Base-by-base conservation (phyloP, 768 basidiomycete genomes). In the Tulasnella sp. region DNA sequence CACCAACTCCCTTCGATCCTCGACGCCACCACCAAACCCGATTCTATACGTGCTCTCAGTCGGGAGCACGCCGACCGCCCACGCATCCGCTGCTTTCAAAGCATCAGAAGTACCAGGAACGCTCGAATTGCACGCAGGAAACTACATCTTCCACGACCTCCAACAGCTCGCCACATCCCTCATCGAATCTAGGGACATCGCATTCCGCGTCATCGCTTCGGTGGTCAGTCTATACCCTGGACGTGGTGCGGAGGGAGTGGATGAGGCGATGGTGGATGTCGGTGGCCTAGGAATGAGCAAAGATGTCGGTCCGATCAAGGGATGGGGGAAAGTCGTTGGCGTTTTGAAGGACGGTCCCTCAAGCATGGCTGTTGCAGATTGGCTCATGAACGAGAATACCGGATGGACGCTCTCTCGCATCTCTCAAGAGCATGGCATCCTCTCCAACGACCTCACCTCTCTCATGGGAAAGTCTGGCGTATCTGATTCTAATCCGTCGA, bases 211-310 rank as follows among this genome's bases (percentile, higher is more conserved):
- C 1, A 73, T 83, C 42, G 77, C 84, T 1, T 85, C 81, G 0
- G 83, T 92, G 3, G 74, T 89, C 48, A 90, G 88, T n/a, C 78
- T 81, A 62, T 92, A 92, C 68, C 81, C 85, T 0, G 80, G 79
- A 11, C 76, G 88, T 60, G 34, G 34, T 5, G 34, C 15, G 22
- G 72, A 74, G 41, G 84, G 81, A 1, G 68, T 71, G 49, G 85
- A 87, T 66, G 86, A 90, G 68, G 86, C 85, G 2, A 72, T 91
- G 73, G 82, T 82, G 58, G 89, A 94, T 70, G 85, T 84, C 7
- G 91, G 89, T 4, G 87, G 80, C 1, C 80, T 91, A 61, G 89
- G 87, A 2, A 85, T 93, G 73, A 89, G 86, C 68, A 91, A 90
- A 70, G 91, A 92, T 69, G 83, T 76, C 0, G 91, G 90, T 0